phyloP scores from a whole-genome alignment of 805 yeast genomes.

The Hanseniaspora vineae region DNA sequence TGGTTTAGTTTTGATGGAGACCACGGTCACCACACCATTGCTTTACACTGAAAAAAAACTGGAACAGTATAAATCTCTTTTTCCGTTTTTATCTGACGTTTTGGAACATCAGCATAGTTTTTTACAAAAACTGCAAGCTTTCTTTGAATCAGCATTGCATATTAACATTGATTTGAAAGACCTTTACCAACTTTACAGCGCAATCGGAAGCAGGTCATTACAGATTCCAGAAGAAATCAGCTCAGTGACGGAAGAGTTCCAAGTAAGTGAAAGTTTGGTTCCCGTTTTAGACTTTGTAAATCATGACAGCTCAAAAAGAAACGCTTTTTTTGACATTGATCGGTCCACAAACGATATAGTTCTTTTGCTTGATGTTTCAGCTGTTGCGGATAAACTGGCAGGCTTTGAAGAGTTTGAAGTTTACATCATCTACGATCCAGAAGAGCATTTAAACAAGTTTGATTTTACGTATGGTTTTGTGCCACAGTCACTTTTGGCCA shows the following conservation, averaged over 20 bases:
- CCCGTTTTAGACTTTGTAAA: slow-evolving; percentile 60
- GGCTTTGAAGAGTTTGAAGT: slow-evolving; percentile 22
- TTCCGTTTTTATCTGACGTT: no score
- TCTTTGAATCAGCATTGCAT: no score
- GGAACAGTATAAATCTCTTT: no score
- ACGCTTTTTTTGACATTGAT: slow-evolving; percentile 53
- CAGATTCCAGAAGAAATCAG: slow-evolving; percentile 44
- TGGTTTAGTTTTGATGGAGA: no score
- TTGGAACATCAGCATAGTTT: no score
- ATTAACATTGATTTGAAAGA: no score
- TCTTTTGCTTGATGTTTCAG: slow-evolving; percentile 20
- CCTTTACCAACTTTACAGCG: slow-evolving; percentile 23
- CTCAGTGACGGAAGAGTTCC: slow-evolving; percentile 25
- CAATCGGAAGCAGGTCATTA: slow-evolving; percentile 45
- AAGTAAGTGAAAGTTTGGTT: slow-evolving; percentile 42
- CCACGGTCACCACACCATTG: no score
- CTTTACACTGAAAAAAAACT: no score
- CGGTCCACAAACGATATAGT: slow-evolving; percentile 30
- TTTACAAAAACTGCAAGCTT: no score
- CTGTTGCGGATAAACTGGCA: slow-evolving; percentile 1
- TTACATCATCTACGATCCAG: slow-evolving; percentile 32
- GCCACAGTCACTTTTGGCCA: slow-evolving; percentile 16
- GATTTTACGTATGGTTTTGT: slow-evolving; percentile 34
- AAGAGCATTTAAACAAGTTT: slow-evolving; percentile 30
- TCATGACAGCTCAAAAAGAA: slow-evolving; percentile 33